A percentile compares a stretch with the other conserved stretches of the same genome.
These are phyloP conservation scores for Begonia masoniana DNA, from an alignment of 306 rosid species.

Conservation along the genomic window DNA sequence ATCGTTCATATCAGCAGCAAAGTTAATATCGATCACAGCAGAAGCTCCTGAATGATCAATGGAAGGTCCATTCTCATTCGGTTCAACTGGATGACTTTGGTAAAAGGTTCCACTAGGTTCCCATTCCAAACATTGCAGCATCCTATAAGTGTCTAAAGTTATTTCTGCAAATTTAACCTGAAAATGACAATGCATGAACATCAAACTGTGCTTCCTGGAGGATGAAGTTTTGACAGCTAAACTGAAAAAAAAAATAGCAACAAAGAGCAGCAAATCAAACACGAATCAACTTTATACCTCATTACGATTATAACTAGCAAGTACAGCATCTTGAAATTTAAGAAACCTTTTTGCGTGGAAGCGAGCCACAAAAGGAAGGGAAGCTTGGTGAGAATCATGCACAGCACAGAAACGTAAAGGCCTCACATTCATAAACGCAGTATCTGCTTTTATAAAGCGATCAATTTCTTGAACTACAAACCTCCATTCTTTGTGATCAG, in stretches of 20 bases:
- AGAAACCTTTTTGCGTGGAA: constrained; percentile 89
- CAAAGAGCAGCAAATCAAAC: constrained; percentile 2
- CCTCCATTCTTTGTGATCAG: constrained; percentile 91
- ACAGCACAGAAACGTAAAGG: constrained; percentile 68
- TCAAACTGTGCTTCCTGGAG: constrained; percentile 13
- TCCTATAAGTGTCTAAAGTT: constrained; percentile 80
- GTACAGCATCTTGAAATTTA: constrained; percentile 72
- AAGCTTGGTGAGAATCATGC: constrained; percentile 57
- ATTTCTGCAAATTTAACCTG: constrained; percentile 97
- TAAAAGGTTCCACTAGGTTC: constrained; percentile 78
- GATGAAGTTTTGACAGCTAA: not conserved
- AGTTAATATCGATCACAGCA: constrained; percentile 72
- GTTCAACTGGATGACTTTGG: constrained; percentile 48
- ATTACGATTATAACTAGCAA: constrained; percentile 82
- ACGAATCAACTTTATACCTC: constrained; percentile 39
- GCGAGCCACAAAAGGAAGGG: constrained; percentile 80
- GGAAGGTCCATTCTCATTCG: constrained; percentile 46
- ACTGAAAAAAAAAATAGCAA: constrained; percentile 5
- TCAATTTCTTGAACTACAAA: constrained; percentile 90
- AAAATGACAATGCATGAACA: constrained; percentile 19
- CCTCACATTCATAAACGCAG: constrained; percentile 48
- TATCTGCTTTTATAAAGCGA: constrained; percentile 66
- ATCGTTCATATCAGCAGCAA: constrained; percentile 80
- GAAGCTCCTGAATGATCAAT: constrained; percentile 83
- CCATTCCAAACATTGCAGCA: constrained; percentile 96